Evolutionary conservation across 305 asterid genomes (phyloP), one percentile per base, ranked within the genome.

Genomic region (Stenogyne calaminthoides): DNA sequence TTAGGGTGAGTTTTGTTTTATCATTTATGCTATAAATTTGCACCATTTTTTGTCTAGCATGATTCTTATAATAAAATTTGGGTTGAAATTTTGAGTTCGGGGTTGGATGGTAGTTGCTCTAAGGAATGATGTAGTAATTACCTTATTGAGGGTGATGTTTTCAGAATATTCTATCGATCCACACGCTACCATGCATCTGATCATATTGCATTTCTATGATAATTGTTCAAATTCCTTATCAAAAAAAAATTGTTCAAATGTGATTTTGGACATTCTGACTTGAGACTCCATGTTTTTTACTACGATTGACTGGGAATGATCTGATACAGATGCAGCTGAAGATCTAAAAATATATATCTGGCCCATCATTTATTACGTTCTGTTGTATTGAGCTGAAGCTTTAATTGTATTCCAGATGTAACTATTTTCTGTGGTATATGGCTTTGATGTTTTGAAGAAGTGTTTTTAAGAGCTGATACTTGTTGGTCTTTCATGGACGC

Each of bases 281-380:
- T 96, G 86, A 83, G 98, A 57, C 88, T 92, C 10, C 85, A 95
- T 22, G 89, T 88, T 44, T 69, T 92, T 89, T 76, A 65, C 80
- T 58, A 84, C 80, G 34, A 74, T 78, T 69, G 93, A 88, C 69
- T 85, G 90, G 91, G 84, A 75, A 80, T 69, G 14, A 42, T 8
- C n/a, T 42, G 89, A 88, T 22, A 55, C 61, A 49, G 89, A 90
- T 82, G 89, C 75, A 64, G 95, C 91, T 40, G 88, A 75, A 74
- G 92, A 90, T 87, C 84, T 92, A 10, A 92, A 88, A 81, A 27
- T 84, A 60, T 86, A 95, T 76, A 93, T 88, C 9, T 92, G 87
- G 96, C 96, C 7, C 76, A 74, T 20, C 96, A 87, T 81, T 83
- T 92, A 71, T 88, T 92, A 69, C 96, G 95, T 92, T 81, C 14